Evolutionary conservation across 2,329 filamentous ascomycete species (phyloP).

Genomic region (Lojkania enalia): DNA sequence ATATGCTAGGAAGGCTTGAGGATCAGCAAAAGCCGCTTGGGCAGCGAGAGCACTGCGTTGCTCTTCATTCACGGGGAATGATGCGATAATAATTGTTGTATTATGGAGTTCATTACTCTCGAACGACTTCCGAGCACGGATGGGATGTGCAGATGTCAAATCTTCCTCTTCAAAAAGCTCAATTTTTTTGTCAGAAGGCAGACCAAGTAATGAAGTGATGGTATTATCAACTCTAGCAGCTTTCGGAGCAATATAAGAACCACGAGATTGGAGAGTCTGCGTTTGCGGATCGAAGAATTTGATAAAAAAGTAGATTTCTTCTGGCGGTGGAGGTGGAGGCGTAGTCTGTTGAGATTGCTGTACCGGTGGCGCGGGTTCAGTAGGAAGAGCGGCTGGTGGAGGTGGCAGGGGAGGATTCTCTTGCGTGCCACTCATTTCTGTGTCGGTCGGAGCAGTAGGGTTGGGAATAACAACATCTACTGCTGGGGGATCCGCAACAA

Average conservation of each 20-base stretch:
- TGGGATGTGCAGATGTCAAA: constrained; percentile 26
- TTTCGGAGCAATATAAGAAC: constrained; percentile 37
- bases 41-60: constrained; percentile 34
- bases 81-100: constrained; percentile 38
- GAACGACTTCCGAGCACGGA: constrained; percentile 41
- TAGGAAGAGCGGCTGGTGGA: constrained; percentile 10
- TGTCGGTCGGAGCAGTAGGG: constrained; percentile 25
- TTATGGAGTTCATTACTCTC: constrained; percentile 36
- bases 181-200: constrained; percentile 43
- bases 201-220: constrained; percentile 31
- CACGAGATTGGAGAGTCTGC: constrained; percentile 37
- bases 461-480: constrained; percentile 27
- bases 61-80: constrained; percentile 29
- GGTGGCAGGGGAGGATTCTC: constrained; percentile 29
- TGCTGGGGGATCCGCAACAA: constrained; percentile 21
- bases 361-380: constrained; percentile 8
- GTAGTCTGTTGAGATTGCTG: constrained; percentile 18
- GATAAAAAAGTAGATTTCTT: constrained; percentile 48
- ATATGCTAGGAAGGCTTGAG: constrained; percentile 50
- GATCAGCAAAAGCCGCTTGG: constrained; percentile 40
- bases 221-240: constrained; percentile 41
- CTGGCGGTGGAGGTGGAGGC: constrained; percentile 22
- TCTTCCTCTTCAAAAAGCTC: constrained; percentile 57
- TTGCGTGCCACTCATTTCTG: constrained; percentile 43
- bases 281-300: constrained; percentile 45